Evolutionary conservation across 1,139 yeast species (phyloP).

Genomic region (Protomyces arabidopsidicola): DNA sequence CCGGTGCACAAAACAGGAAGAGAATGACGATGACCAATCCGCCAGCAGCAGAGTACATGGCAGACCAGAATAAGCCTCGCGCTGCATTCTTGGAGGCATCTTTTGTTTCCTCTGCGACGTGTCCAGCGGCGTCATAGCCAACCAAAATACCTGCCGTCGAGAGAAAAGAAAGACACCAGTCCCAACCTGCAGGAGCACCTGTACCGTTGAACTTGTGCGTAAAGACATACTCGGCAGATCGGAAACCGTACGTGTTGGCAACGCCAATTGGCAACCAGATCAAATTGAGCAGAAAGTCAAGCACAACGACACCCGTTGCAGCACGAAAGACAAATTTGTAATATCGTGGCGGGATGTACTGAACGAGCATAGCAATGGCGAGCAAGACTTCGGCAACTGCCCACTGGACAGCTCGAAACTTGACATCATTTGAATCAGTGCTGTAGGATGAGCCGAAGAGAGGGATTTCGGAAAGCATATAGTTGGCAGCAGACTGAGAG

Average conservation of each 20-base stretch:
- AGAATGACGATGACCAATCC: conserved; percentile 53
- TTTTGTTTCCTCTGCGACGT: conserved; percentile 61
- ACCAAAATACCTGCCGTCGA: conserved; percentile 36
- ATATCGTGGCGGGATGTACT: conserved; percentile 35
- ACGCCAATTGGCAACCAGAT: conserved; percentile 38
- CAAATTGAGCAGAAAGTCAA: conserved; percentile 36
- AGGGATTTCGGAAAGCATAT: conserved; percentile 35
- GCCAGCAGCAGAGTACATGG: conserved; percentile 52
- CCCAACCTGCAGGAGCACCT: conserved; percentile 45
- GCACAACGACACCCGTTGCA: conserved; percentile 32
- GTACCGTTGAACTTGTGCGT: conserved; percentile 55
- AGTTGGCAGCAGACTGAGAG: conserved; percentile 35
- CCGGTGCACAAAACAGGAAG: conserved; percentile 45
- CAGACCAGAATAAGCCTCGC: conserved; percentile 52
- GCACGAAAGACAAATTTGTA: conserved; percentile 35
- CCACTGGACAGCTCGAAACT: conserved; percentile 37
- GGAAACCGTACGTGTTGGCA: conserved; percentile 38
- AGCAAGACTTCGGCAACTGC: conserved; percentile 35
- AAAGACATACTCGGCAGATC: conserved; percentile 57
- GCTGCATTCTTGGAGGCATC: conserved; percentile 58
- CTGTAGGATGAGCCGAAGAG: conserved; percentile 34
- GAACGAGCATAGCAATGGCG: conserved; percentile 33
- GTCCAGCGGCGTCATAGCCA: conserved; percentile 63
- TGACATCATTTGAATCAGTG: conserved; percentile 33
- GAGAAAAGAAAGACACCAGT: conserved; percentile 36